Evolutionary conservation across 2,329 filamentous ascomycete species (phyloP), one percentile per base, ranked within the genome.

Genomic region (Microcyclospora pomicola): DNA sequence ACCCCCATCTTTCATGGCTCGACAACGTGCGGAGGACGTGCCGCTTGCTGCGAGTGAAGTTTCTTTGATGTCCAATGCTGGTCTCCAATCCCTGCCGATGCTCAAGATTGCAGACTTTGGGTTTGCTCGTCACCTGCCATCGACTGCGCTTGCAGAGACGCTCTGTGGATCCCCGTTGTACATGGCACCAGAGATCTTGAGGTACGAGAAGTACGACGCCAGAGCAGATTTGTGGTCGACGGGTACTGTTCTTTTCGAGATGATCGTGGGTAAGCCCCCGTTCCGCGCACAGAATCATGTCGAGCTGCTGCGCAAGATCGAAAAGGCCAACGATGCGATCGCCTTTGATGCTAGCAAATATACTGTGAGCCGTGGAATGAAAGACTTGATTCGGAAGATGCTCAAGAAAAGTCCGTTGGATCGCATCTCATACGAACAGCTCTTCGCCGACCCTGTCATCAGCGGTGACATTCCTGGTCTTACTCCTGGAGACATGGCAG

Each of bases 191-290:
- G 91, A 98, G 64, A 98, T 98, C 46, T 68, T 98, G 44, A 79
- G 87, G 42, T 98, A 96, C 53, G 87, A 98, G 59, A 88, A 88
- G 54, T 98, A 98, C 60, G 88, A 94, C 63, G 85, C 88, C 46
- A 93, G 93, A 61, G 88, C 87, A 34, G 91, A 98, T 64, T 66
- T 98, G 27, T 98, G 91, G 91, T 98, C 91, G 15, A 85, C 95
- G 27, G 91, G 91, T 36, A 94, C 91, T 13, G 91, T 98, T 7
- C 66, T 93, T 15, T 94, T 85, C 57, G 91, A 98, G 63, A 94
- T 98, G 87, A 77, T 91, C 43, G 83, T 80, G 6, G 88, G 87
- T 37, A 80, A 76, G 44, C 86, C 91, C 15, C 91, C 91, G 0
- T 98, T 96, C 62, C 73, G 85, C 47, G 91, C 91, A 27, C 77